Evolutionary conservation across 306 rosid genomes (phyloP), one percentile per base, ranked within the genome.

Genomic region (Luffa aegyptiaca): DNA sequence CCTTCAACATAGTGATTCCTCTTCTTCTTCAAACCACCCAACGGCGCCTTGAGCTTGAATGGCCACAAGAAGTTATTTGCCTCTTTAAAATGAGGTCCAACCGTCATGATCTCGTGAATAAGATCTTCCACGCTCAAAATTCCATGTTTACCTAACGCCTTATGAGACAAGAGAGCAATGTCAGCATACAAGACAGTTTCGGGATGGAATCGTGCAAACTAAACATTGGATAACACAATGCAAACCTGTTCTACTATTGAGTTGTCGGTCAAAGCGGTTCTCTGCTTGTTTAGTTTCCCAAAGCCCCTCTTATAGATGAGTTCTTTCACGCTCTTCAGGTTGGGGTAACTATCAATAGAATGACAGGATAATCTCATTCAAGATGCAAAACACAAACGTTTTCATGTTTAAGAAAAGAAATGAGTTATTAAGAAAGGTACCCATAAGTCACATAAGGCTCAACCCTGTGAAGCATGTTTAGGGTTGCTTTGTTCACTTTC

Each of bases 1-100:
- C 98, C 98, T 68, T 91, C 98, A 12, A 93, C 98, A 45, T 93
- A 93, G 80, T 93, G 97, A 88, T 93, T 93, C 72, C 98, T 85
- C 92, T 93, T 93, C 85, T 93, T 93, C 84, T 93, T 86, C 35
- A 93, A 82, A 45, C 98, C 98, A 72, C 98, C 93, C 90, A 91
- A 63, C 4, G 98, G 98, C 3, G 98, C 98, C 91, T 88, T 93
- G 11, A 93, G 97, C 90, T 93, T 91, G 58, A 93, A 91, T 55
- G 98, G 95, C 97, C 98, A 93, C 2, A 93, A 87, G 81, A 89
- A 92, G 86, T 93, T 93, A 82, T 92, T 92, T 61, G 98, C 95
- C 83, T 91, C 92, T 93, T 84, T 93, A 11, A 93, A 93, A 75
- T 93, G 97, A 9, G 97, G 97, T 39, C 97, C 98, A 41, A 90